Evolutionary conservation across 169 alveolate genomes (phyloP), one percentile per base, ranked within the genome.

Genomic region (Plasmodium inui): DNA sequence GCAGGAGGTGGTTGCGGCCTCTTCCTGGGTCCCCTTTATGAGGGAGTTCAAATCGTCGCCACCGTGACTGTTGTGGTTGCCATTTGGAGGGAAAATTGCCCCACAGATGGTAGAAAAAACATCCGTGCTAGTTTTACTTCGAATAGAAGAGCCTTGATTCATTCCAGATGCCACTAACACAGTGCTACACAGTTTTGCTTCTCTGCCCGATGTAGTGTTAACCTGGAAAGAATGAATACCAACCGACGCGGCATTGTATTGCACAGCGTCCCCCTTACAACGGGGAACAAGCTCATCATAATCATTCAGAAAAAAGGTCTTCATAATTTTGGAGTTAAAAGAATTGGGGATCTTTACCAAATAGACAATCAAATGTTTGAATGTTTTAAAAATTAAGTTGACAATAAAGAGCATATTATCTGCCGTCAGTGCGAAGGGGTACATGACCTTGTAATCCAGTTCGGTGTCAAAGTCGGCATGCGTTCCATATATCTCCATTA

Each of bases 361-460:
- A 46, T 91, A 91, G n/a, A 81, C 92, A 9, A 91, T 82, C 50
- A 91, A 91, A 91, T 91, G 95, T 50, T 82, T 91, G 34, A 81
- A 91, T 0, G 95, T 91, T 91, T 91, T 91, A 19, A 91, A 82
- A 82, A 91, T 70, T 46, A 82, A 50, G 67, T 91, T 91, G 26
- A 91, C n/a, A 70, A 82, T 91, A 57, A 82, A 91, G 12, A 91
- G 53, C 57, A 91, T 28, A 53, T 91, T 91, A 32, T 91, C 92
- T 70, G 95, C 84, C 0, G 95, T 91, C 74, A 91, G 44, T 32
- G 95, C 91, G 61, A 91, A 91, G 19, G 95, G 95, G 71, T 91
- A 91, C 95, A 91, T 91, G 55, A 91, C 95, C 76, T 91, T 91
- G 57, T 91, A 91, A 46, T 91, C 95, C 30, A 91, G 57, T 17